Percentiles rank a stretch among this genome's conserved stretches.
Evolutionary conservation across 192 early-diverging fungal genomes (phyloP).

Genomic region (Backusella luteola): DNA sequence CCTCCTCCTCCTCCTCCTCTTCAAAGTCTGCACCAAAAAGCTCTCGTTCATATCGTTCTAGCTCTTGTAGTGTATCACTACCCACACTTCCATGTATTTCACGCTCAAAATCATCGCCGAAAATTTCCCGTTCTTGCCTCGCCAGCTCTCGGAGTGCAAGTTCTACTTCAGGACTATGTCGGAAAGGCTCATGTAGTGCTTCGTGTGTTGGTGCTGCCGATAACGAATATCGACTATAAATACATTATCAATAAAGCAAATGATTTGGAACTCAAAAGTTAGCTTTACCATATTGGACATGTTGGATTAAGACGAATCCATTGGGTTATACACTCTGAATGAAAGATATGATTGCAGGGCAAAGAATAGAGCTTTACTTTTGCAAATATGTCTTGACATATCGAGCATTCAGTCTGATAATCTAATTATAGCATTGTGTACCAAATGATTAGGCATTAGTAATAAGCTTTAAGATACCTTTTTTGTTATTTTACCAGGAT

Average conservation of each 20-base stretch:
- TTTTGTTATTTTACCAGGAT: neutral
- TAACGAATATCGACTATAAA: neutral
- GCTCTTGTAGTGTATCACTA: neutral
- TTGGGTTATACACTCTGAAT: neutral
- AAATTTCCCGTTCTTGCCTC: neutral
- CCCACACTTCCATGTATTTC: too few relatives aligned
- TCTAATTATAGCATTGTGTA: neutral
- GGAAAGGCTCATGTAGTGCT: neutral
- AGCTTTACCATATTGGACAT: neutral
- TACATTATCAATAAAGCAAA: too few relatives aligned
- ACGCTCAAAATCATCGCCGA: neutral
- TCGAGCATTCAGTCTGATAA: neutral
- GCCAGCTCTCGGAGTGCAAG: neutral
- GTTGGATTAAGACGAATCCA: neutral
- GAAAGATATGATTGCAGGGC: neutral
- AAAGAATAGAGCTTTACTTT: neutral
- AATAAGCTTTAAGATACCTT: neutral
- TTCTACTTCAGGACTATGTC: neutral
- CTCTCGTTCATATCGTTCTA: neutral
- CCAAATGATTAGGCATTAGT: neutral
- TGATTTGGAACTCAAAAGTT: neutral
- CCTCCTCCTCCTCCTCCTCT: neutral
- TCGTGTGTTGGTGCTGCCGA: neutral
- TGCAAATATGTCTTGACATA: conserved; percentile 1
- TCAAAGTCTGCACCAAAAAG: neutral